Evolutionary conservation across 768 basidiomycete genomes (phyloP), one percentile per base, ranked within the genome.

Genomic region (Amanita phalloides): DNA sequence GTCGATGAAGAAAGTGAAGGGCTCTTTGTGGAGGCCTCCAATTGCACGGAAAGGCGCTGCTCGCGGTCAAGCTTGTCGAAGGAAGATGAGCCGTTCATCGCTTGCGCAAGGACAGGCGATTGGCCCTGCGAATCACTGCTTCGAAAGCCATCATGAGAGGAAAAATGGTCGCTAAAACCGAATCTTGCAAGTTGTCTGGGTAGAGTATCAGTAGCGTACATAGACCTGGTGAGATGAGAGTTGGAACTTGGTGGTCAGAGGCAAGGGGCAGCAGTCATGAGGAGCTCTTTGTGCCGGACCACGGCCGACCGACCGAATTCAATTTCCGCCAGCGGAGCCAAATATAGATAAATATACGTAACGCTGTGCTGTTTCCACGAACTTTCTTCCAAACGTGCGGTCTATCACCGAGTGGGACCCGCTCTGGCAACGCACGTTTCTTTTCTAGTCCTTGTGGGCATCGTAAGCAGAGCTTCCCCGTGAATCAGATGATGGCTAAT

Each of bases 201-300:
- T 28, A 28, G 51, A 51, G 50, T 23, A 43, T 58, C 55, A 45
- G 57, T 58, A 61, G 62, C 51, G 56, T 54, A 56, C 63, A 64
- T 63, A 54, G 59, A 59, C 58, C 38, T 55, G 57, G 51, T 47
- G 55, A 55, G 57, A 48, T 58, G 55, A 51, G 54, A 5, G 41
- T 23, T 57, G 17, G 17, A 17, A 17, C 17, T 17, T 17, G 54
- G 53, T 32, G 46, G 47, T 53, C n/a, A 38, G 36, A 41, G 30
- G 36, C 38, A 25, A 38, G 41, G 28, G 49, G 49, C 25, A 41
- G 3, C 13, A 33, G 23, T 26, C 9, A 21, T 30, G 10, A 43
- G 37, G 26, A 50, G 33, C 5, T 14, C 36, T 28, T 30, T 43
- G 49, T 35, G 20, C 46, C 49, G 49, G 49, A 35, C 44, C 49